Conservation (phyloP, 306 rosid species). For the Quercus variabilis region DNA sequence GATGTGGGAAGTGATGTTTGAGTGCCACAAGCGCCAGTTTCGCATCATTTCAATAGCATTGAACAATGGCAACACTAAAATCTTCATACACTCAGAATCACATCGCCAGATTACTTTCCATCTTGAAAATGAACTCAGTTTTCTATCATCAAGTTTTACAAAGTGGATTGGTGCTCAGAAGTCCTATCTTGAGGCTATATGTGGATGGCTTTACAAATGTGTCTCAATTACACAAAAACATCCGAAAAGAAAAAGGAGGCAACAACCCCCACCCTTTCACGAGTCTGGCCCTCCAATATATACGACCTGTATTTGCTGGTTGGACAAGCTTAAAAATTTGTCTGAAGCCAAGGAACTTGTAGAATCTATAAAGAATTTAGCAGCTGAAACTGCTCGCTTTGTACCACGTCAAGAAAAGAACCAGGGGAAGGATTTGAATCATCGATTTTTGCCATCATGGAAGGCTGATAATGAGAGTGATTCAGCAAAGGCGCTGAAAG, state of each 20-base stretch:
- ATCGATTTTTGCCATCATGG: slow-evolving; percentile 32
- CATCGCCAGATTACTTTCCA: slow-evolving; percentile 53
- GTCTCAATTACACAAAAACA: slow-evolving; percentile 43
- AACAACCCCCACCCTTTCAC: slow-evolving; percentile 17
- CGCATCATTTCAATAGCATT: slow-evolving; percentile 58
- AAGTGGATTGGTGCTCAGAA: slow-evolving; percentile 87
- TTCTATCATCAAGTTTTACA: slow-evolving; percentile 53
- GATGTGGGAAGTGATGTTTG: slow-evolving; percentile 92
- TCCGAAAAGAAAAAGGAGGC: slow-evolving; percentile 49
- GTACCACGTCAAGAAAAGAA: slow-evolving; percentile 73
- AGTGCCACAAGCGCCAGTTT: slow-evolving; percentile 80
- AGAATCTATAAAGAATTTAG: slow-evolving; percentile 62
- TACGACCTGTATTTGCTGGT: slow-evolving; percentile 57
- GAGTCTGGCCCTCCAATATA: slow-evolving; percentile 68
- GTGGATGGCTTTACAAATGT: slow-evolving; percentile 79
- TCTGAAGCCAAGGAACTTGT: slow-evolving; percentile 46
- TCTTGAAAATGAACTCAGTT: slow-evolving; percentile 70
- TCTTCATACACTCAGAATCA: slow-evolving; percentile 59
- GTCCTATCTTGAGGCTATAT: slow-evolving; percentile 61
- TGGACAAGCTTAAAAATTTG: slow-evolving; percentile 37
- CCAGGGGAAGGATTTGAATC: slow-evolving; percentile 42
- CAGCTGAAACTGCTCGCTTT: slow-evolving; percentile 50
- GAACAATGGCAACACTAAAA: slow-evolving; percentile 46
- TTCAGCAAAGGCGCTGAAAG: slow-evolving; percentile 39
- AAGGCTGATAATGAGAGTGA: slow-evolving; percentile 41